phyloP scores from a whole-genome alignment of 345 rosid species.

The Geranium brycei region DNA sequence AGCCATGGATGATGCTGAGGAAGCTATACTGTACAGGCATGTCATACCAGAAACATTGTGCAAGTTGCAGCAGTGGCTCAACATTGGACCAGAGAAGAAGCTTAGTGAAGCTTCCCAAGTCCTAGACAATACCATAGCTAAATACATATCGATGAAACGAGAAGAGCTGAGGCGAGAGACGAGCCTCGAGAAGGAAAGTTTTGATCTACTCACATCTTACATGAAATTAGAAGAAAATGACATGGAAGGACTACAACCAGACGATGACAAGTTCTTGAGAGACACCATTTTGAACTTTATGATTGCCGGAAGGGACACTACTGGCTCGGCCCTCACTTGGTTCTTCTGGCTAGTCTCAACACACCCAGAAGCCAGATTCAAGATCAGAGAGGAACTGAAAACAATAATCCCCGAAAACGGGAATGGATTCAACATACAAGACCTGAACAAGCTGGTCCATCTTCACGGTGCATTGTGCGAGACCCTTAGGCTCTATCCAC shows the following conservation, averaged over 20 bases:
- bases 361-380: constrained; percentile 17
- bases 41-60: constrained; percentile 23
- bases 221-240: constrained; percentile 16
- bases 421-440: neutral
- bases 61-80: constrained; percentile 34
- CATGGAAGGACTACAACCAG: neutral
- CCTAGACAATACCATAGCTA: constrained; percentile 11
- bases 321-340: constrained; percentile 26
- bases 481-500: constrained; percentile 76
- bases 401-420: neutral
- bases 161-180: constrained; percentile 8
- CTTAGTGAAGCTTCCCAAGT: constrained; percentile 16
- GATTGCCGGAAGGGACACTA: constrained; percentile 43
- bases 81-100: constrained; percentile 28
- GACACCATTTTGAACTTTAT: constrained; percentile 39
- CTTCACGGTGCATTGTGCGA: constrained; percentile 34
- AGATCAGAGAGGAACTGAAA: constrained; percentile 33
- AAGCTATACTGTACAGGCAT: constrained; percentile 30
- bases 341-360: constrained; percentile 32
- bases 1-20: constrained; percentile 31
- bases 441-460: constrained; percentile 13
- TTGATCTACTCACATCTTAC: constrained; percentile 31
- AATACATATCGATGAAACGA: constrained; percentile 20
- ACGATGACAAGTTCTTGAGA: constrained; percentile 25
- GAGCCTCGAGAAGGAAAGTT: constrained; percentile 1